Evolutionary conservation across 2,329 filamentous ascomycete genomes (phyloP), one percentile per base, ranked within the genome.

Genomic region (Nemania sp.): DNA sequence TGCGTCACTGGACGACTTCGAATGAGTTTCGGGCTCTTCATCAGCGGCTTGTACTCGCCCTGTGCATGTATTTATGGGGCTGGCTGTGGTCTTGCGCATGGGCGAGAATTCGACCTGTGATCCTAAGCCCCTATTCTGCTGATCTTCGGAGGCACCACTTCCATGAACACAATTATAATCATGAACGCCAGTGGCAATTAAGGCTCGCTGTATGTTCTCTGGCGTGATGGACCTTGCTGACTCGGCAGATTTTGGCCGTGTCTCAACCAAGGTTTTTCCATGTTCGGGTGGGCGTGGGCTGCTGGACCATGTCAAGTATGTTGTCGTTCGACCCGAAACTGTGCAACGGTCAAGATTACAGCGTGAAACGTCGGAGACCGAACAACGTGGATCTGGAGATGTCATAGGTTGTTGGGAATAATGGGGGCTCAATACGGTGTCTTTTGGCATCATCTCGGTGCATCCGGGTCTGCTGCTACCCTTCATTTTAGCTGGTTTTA

Each of bases 261-360:
- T 47, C 9, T 37, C 30, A 24, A 41, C 49, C 14, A 26, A 24
- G 39, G 28, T 26, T 17, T n/a, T 37, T 6, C 26, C 46, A 20
- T 23, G 11, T 24, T 24, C 45, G 7, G 57, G 57, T 3, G 63
- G 65, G 14, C 56, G 26, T 5, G 57, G 60, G 54, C 61, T 68
- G 14, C 48, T 64, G 6, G 65, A 63, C 66, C 65, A 67, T 19
- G 63, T 67, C 15, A 66, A 61, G 41, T 64, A 66, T 30, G 60
- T 60, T 8, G 60, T 49, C 49, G 44, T 56, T 59, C 6, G 61
- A 59, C 3, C 34, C 43, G 28, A 56, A 56, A 31, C 20, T 48
- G 24, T 2, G 24, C 23, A 47, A n/a, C n/a, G n/a, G n/a, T n/a
- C 19, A 15, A 30, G 24, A 15, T 36, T 40, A 14, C 34, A 34